phyloP scores from a whole-genome alignment of 495 filamentous ascomycete genomes.

The Hyaloscypha hepaticicola region DNA sequence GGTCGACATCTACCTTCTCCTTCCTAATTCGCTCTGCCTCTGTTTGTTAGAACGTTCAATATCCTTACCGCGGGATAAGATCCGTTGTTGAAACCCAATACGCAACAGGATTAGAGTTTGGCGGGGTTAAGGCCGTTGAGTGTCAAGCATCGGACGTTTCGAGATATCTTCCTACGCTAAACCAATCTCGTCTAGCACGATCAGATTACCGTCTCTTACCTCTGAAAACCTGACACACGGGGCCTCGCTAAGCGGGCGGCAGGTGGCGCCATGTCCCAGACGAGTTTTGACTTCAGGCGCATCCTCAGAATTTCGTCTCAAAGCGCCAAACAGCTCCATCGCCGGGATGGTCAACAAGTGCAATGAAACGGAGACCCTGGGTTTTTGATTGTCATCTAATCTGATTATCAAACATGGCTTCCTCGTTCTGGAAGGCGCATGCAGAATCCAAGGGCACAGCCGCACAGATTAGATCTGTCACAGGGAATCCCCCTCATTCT shows the following conservation, averaged over 20 bases:
- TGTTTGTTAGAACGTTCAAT: background rate
- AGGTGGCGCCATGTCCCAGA: background rate
- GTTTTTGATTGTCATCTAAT: background rate
- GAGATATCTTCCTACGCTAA: background rate
- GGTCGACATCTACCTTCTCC: background rate
- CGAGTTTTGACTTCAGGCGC: background rate
- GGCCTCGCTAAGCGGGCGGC: background rate
- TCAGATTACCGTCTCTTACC: background rate
- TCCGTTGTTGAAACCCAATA: background rate
- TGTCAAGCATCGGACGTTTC: background rate
- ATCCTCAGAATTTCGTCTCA: background rate
- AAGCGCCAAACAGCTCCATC: background rate
- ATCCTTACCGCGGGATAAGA: background rate
- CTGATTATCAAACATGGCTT: background rate
- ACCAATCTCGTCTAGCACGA: background rate
- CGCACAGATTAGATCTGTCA: background rate
- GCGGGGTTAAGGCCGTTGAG: background rate
- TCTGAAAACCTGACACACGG: background rate
- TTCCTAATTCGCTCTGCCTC: background rate
- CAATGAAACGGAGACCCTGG: background rate
- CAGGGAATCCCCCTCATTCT: background rate
- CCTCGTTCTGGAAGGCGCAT: background rate
- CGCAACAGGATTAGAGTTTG: background rate
- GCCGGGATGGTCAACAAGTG: background rate
- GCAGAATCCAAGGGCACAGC: background rate